A percentile compares a stretch with the other conserved stretches of the same genome.
These are phyloP conservation scores for Pyrenula massariospora DNA, from an alignment of 495 filamentous ascomycete species.

Conservation along the genomic window DNA sequence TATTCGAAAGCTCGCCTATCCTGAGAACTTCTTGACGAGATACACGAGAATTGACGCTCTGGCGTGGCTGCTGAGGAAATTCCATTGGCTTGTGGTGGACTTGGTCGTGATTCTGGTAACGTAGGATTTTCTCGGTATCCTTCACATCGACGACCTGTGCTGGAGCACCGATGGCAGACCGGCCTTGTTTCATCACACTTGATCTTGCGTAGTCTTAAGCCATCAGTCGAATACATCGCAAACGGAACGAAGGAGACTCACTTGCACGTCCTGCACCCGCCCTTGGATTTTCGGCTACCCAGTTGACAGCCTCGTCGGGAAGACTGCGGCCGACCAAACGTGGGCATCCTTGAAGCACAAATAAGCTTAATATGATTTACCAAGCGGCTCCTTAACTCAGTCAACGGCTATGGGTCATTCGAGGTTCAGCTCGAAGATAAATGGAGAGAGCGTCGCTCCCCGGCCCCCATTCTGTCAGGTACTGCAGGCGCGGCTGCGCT, in stretches of 20 bases:
- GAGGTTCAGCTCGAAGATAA: too few species aligned
- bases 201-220: conserved; percentile 42
- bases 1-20: conserved; percentile 36
- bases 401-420: too few species aligned
- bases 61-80: conserved; percentile 1
- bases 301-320: background rate
- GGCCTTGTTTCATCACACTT: conserved; percentile 59
- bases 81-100: background rate
- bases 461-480: too few species aligned
- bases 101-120: background rate
- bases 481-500: too few species aligned
- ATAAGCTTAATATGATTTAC: too few species aligned
- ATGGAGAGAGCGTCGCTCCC: too few species aligned
- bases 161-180: conserved; percentile 41
- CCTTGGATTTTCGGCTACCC: conserved; percentile 8
- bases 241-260: background rate
- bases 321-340: background rate
- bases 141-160: conserved; percentile 35
- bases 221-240: background rate
- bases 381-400: too few species aligned
- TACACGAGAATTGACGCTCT: background rate
- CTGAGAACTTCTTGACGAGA: conserved; percentile 6
- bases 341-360: too few species aligned
- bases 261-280: conserved; percentile 19
- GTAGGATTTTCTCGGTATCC: conserved; percentile 3